Base-by-base conservation (phyloP, 2,329 filamentous ascomycete genomes). In the Aspergillus puulaauensis region DNA sequence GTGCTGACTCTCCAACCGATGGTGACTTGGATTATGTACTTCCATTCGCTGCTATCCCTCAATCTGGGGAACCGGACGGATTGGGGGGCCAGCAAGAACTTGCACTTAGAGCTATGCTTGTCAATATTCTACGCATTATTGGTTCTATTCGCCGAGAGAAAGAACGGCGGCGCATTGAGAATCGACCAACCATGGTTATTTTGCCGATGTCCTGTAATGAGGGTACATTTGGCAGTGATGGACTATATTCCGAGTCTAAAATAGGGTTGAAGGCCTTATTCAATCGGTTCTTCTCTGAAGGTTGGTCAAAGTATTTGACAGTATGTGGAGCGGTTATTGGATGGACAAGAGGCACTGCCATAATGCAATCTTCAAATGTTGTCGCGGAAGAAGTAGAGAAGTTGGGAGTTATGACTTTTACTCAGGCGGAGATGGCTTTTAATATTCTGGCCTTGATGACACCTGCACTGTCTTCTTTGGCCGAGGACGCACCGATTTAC, bases 191-290 rank as follows among this genome's bases (percentile, higher is more conserved):
- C 0, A 69, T 73, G 35, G 74, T 78, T 2, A 57, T 79, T 8
- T 59, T 80, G 5, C 77, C 77, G 0, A 68, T 80, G 37, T 79
- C 77, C 1, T 77, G 77, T 6, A 80, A 80, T 55, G 75, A 77
- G 48, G 77, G 78, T 35, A 68, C 65, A 1, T 77, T 80, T 51
- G 77, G 78, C 2, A 66, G 69, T 3, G 77, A 80, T 53, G 78
- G 78, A 0, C 59, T 80, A 12, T 80, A 80, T 55, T 67, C 75
- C 0, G 78, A 80, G 59, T 77, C 77, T 3, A 80, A 80, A 63
- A 64, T 79, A 2, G 77, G 77, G 40, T 57, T 54, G 63, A 73
- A 59, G 21, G 46, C 58, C 2, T 33, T 65, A 3, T 57, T 65
- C 47, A 65, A 64, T 14, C 58, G 63, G 2, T 64, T 65, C 11